phyloP scores from a whole-genome alignment of 2,329 filamentous ascomycete genomes.

The Leptographium lundbergii region DNA sequence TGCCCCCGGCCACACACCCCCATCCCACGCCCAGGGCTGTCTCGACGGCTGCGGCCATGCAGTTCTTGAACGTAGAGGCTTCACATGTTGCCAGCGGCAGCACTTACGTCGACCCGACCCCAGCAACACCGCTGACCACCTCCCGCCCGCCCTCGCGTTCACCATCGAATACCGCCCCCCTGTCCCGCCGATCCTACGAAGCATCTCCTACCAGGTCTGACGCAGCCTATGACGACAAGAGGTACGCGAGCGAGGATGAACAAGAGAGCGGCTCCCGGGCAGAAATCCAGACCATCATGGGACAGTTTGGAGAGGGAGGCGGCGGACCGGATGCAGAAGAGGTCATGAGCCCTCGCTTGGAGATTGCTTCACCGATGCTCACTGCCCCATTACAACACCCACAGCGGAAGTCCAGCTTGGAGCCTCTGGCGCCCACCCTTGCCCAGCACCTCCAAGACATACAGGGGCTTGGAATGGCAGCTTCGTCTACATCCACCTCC shows the following conservation, averaged over 20 bases:
- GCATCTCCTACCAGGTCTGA: conserved; percentile 43
- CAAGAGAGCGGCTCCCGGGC: conserved; percentile 59
- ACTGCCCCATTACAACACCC: conserved; percentile 58
- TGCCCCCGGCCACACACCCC: conserved; percentile 19
- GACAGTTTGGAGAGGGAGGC: conserved; percentile 72
- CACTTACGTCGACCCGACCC: conserved; percentile 44
- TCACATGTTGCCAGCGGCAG: conserved; percentile 35
- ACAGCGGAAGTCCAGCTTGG: conserved; percentile 75
- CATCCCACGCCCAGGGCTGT: conserved; percentile 19
- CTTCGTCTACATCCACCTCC: conserved; percentile 23
- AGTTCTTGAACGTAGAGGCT: conserved; percentile 35
- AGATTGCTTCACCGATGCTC: conserved; percentile 68
- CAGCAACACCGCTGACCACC: conserved; percentile 34
- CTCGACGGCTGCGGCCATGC: conserved; percentile 23
- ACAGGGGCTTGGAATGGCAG: conserved; percentile 28
- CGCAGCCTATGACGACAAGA: conserved; percentile 43
- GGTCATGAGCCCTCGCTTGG: conserved; percentile 83
- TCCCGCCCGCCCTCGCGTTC: conserved; percentile 47
- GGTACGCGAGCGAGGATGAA: conserved; percentile 46
- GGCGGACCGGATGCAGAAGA: conserved; percentile 63
- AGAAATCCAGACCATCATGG: conserved; percentile 97
- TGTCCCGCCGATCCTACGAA: conserved; percentile 18
- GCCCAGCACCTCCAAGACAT: conserved; percentile 36
- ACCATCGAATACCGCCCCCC: conserved; percentile 39
- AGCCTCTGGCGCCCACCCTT: conserved; percentile 46